Percentiles rank a stretch among this genome's conserved stretches.
phyloP scores from a whole-genome alignment of 768 basidiomycete genomes.

The Mycena metata region DNA sequence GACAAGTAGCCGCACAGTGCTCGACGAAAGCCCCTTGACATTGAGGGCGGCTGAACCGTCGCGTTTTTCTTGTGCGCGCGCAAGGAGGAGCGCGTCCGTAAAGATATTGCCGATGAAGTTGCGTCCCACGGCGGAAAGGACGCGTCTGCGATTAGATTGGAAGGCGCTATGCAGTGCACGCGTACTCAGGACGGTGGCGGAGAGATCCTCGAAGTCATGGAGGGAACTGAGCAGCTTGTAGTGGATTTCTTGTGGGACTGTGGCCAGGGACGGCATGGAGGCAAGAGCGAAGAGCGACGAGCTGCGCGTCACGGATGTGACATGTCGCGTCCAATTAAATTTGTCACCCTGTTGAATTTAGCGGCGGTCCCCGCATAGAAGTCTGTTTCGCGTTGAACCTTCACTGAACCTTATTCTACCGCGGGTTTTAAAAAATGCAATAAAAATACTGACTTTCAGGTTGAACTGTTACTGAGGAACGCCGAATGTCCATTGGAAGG shows the following conservation, averaged over 20 bases:
- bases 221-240: constrained; percentile 10
- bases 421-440: too few relatives aligned
- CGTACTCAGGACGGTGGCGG: constrained; percentile 13
- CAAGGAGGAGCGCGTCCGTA: constrained; percentile 27
- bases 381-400: too few relatives aligned
- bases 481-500: too few relatives aligned
- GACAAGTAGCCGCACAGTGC: constrained; percentile 16
- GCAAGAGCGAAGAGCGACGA: not conserved
- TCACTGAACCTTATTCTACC: too few relatives aligned
- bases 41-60: constrained; percentile 13
- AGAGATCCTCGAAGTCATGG: constrained; percentile 15
- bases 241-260: constrained; percentile 21
- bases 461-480: too few relatives aligned
- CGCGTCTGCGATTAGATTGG: constrained; percentile 3
- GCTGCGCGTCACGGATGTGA: not conserved
- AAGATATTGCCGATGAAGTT: constrained; percentile 27
- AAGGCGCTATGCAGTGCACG: constrained; percentile 24
- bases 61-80: constrained; percentile 22
- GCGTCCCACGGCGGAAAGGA: constrained; percentile 23
- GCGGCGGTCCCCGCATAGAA: too few relatives aligned
- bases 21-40: constrained; percentile 17
- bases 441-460: too few relatives aligned
- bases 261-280: constrained; percentile 14
- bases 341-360: too few relatives aligned
- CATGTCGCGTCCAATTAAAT: too few relatives aligned